Base-by-base conservation (phyloP, 345 rosid species). In the Citrus unshiu region DNA sequence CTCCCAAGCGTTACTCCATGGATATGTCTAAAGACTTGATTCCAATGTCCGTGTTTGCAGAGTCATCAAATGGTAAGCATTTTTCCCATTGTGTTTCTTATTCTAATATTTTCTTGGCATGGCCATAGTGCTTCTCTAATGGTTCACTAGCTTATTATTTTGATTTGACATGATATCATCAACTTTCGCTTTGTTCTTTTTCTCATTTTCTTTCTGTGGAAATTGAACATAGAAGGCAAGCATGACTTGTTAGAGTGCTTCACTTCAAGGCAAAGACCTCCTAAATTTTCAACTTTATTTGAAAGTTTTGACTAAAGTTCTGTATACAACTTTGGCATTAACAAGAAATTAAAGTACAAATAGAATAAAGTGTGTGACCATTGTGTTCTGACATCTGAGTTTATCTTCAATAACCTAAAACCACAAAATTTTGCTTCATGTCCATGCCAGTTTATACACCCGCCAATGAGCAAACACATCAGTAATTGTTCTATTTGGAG, bases 11-110 rank as follows among this genome's bases (percentile, higher is more conserved):
- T 54, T 95, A 87, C 79, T 76, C 90, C 6, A 81, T 95, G 92
- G 98, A 92, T 54, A 92, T 92, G 92, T 88, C 97, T 73, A 87
- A 84, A 71, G 95, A 90, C 74, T 83, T 92, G 43, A 80, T 89
- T 69, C 95, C 97, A 4, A 90, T 92, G 97, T 83, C 85, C 73
- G 93, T 83, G 73, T 92, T 93, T 81, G 78, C 90, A 2, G 93
- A 91, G 78, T 75, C 95, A 81, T 60, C 90, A 46, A 87, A 89
- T 76, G 97, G 98, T 93, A 81, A 81, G 72, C 72, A 32, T 59
- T 37, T 70, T 76, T n/a, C 24, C 75, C 24, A 7, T 18, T 19
- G 13, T 18, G 25, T 68, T 46, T 49, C 6, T 70, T 32, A 30
- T 40, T 56, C 64, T 77, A 40, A 10, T 5, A 21, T 70, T 59